These are phyloP conservation scores for Pyricularia grisea DNA, from an alignment of 2,329 filamentous ascomycete genomes.

Conservation along the genomic window DNA sequence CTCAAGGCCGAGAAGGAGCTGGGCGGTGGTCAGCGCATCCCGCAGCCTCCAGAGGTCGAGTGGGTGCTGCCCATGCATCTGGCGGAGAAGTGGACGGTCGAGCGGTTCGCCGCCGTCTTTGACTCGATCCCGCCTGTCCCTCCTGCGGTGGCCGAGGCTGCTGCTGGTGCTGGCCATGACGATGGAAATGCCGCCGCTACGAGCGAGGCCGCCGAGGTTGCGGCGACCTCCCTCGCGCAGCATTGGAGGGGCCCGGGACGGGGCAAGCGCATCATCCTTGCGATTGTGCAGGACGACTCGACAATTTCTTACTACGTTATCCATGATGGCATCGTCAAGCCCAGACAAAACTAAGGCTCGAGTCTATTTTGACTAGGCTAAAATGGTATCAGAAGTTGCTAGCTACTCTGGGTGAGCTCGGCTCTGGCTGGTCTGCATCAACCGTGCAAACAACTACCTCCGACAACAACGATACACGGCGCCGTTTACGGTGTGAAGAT, in stretches of 20 bases:
- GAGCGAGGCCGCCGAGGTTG: conserved; percentile 10
- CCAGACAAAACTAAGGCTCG: conserved; percentile 61
- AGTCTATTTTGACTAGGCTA: not conserved
- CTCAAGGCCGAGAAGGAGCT: conserved; percentile 49
- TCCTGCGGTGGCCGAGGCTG: conserved; percentile 14
- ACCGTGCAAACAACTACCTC: not conserved
- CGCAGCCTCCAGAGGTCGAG: conserved; percentile 51
- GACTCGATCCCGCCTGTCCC: conserved; percentile 46
- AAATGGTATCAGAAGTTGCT: not conserved
- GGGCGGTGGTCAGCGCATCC: conserved; percentile 31
- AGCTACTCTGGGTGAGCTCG: not conserved
- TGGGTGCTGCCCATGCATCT: conserved; percentile 71
- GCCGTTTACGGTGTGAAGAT: conserved; percentile 46
- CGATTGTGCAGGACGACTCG: conserved; percentile 69
- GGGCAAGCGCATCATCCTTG: conserved; percentile 63
- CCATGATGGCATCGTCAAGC: conserved; percentile 81
- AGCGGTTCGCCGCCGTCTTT: conserved; percentile 59
- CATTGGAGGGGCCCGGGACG: conserved; percentile 35
- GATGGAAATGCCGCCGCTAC: conserved; percentile 7
- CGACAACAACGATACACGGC: not conserved
- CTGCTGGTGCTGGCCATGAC: conserved; percentile 11
- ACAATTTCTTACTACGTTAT: conserved; percentile 79
- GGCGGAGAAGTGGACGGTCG: conserved; percentile 62
- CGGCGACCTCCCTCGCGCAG: conserved; percentile 19
- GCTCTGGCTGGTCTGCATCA: not conserved